Evolutionary conservation across 2,329 filamentous ascomycete species (phyloP).

Genomic region (Plectosphaerella cucumerina): DNA sequence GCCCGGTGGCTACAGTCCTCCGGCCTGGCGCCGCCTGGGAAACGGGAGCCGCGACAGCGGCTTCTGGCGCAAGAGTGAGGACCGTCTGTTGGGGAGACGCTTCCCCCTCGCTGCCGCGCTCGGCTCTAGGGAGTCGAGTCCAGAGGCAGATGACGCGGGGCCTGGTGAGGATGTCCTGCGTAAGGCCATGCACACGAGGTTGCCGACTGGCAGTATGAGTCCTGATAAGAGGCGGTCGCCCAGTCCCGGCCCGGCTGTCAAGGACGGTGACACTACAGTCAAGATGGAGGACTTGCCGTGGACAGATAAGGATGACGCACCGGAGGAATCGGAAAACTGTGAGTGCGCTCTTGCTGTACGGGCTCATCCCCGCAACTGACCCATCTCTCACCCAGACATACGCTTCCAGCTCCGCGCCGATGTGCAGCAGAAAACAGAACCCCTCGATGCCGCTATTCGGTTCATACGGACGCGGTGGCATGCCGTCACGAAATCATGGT

Average conservation of each 20-base stretch:
- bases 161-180: conserved; percentile 40
- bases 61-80: conserved; percentile 53
- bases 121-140: conserved; percentile 22
- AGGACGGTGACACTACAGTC: conserved; percentile 30
- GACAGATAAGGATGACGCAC: conserved; percentile 9
- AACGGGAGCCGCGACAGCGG: conserved; percentile 55
- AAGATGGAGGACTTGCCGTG: conserved; percentile 25
- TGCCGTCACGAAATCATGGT: conserved; percentile 64
- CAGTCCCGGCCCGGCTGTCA: conserved; percentile 40
- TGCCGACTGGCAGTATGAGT: conserved; percentile 52
- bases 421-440: conserved; percentile 81
- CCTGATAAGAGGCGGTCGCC: conserved; percentile 45
- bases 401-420: conserved; percentile 84
- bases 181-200: conserved; percentile 48
- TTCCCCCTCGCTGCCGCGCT: conserved; percentile 22
- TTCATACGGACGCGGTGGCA: conserved; percentile 58
- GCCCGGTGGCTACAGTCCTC: conserved; percentile 55
- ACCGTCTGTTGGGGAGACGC: conserved; percentile 45
- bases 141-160: conserved; percentile 27
- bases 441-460: conserved; percentile 68
- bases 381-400: conserved; percentile 55
- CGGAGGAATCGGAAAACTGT: conserved; percentile 45
- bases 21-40: conserved; percentile 57
- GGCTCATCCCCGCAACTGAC: not conserved
- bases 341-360: conserved; percentile 20